Percentiles rank a stretch among this genome's conserved stretches.
Conservation (phyloP, 805 yeast genomes). For the Ogataea zsoltii region DNA sequence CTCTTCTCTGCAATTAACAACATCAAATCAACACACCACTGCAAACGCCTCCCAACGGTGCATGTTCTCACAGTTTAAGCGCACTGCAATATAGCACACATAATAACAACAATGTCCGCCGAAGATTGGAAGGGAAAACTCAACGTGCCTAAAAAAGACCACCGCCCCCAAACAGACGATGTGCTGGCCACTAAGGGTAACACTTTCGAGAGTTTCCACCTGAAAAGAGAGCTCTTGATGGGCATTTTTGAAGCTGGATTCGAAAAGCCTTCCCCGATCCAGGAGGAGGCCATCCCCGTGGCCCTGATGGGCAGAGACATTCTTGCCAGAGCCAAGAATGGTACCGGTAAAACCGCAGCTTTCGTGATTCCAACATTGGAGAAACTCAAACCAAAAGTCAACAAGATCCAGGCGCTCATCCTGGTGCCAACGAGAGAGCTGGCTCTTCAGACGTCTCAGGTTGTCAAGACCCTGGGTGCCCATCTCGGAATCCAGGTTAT, state of each 20-base stretch:
- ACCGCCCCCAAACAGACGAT: constrained; percentile 97
- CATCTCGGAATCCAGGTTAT: constrained; percentile 90
- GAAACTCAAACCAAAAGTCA: constrained; percentile 77
- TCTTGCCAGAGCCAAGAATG: constrained; percentile 96
- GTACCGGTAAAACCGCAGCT: constrained; percentile 98
- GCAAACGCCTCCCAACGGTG: neutral
- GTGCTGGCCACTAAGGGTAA: constrained; percentile 89
- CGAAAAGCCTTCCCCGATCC: constrained; percentile 97
- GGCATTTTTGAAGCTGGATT: constrained; percentile 99
- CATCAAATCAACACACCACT: constrained; percentile 1
- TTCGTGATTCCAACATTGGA: constrained; percentile 93
- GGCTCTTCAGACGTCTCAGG: constrained; percentile 97
- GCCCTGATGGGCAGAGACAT: constrained; percentile 95
- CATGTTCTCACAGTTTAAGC: constrained; percentile 1
- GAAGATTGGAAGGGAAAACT: constrained; percentile 73
- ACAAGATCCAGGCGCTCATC: constrained; percentile 87
- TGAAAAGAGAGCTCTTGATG: constrained; percentile 93
- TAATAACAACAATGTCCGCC: constrained; percentile 25
- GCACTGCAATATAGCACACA: constrained; percentile 7
- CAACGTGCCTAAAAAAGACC: constrained; percentile 78
- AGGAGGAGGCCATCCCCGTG: constrained; percentile 94
- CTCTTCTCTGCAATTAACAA: too few species aligned
- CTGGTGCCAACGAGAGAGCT: constrained; percentile 97
- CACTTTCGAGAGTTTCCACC: constrained; percentile 86
- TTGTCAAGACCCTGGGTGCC: constrained; percentile 91